Evolutionary conservation across 2,329 filamentous ascomycete genomes (phyloP).

Genomic region (Macrophomina pseudophaseolina): DNA sequence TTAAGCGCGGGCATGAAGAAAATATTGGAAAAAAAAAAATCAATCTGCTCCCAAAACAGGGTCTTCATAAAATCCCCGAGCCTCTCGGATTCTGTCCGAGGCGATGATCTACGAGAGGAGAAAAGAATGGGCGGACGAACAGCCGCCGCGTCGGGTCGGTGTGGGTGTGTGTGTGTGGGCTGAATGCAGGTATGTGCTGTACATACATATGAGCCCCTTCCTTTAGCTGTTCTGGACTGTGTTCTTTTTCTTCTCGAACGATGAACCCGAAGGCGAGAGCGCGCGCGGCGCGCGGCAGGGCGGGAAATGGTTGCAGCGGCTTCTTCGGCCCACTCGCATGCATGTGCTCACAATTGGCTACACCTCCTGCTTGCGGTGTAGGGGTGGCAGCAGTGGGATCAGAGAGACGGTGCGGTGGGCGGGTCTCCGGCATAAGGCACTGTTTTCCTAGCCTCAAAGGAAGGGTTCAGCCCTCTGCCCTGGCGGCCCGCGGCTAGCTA

Average conservation of each 20-base stretch:
- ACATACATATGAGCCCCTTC: neutral
- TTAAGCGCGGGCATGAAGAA: too few relatives aligned
- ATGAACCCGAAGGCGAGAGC: neutral
- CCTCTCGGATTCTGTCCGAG: constrained; percentile 14
- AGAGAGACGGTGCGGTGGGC: neutral
- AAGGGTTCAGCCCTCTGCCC: neutral
- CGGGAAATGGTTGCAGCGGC: constrained; percentile 1
- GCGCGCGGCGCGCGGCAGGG: neutral
- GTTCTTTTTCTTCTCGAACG: neutral
- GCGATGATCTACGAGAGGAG: neutral
- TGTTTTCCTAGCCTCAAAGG: neutral
- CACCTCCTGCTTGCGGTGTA: neutral
- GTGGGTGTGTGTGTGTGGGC: neutral
- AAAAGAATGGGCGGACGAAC: neutral
- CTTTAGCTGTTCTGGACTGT: neutral
- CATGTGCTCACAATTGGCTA: constrained; percentile 1
- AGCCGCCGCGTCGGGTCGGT: constrained; percentile 14
- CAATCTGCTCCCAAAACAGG: neutral
- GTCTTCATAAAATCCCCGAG: neutral
- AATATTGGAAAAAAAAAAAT: neutral
- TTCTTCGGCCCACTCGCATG: constrained; percentile 3
- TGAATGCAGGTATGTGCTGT: constrained; percentile 7
- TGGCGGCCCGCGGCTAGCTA: neutral
- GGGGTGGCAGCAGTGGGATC: neutral
- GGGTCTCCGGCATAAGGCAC: neutral